These are phyloP conservation scores for Sapria himalayana DNA, from an alignment of 345 rosid genomes.

Conservation along the genomic window DNA sequence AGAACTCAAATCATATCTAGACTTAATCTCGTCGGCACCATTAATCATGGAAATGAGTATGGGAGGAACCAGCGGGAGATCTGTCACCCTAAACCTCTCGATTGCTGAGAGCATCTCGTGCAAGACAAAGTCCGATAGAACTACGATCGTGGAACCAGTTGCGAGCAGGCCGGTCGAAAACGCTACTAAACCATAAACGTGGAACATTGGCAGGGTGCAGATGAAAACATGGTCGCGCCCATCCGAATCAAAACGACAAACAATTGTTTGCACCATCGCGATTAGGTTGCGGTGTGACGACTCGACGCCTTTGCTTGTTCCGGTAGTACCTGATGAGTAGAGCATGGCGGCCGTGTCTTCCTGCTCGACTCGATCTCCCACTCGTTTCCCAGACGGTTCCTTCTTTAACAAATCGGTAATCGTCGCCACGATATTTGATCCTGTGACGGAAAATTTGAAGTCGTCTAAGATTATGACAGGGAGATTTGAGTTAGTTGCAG, in stretches of 20 bases:
- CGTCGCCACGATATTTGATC: slow-evolving; percentile 18
- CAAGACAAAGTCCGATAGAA: slow-evolving; percentile 57
- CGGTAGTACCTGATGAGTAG: slow-evolving; percentile 88
- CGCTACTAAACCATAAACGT: slow-evolving; percentile 51
- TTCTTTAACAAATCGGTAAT: slow-evolving; percentile 30
- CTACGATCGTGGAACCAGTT: slow-evolving; percentile 39
- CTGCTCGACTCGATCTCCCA: slow-evolving; percentile 37
- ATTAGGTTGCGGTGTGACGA: slow-evolving; percentile 53
- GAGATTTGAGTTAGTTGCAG: slow-evolving; percentile 15
- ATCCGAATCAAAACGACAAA: slow-evolving; percentile 13
- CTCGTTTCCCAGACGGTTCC: slow-evolving; percentile 15
- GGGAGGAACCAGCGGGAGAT: slow-evolving; percentile 48
- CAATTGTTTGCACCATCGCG: slow-evolving; percentile 29
- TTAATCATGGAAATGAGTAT: slow-evolving; percentile 36
- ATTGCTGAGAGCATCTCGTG: slow-evolving; percentile 45
- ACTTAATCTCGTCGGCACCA: slow-evolving; percentile 24
- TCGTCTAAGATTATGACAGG: slow-evolving; percentile 44
- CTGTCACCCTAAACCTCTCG: slow-evolving; percentile 27
- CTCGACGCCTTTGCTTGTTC: slow-evolving; percentile 71
- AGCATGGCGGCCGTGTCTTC: slow-evolving; percentile 69
- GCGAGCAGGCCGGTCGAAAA: slow-evolving; percentile 50
- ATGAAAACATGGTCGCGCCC: slow-evolving; percentile 27
- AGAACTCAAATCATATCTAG: slow-evolving; percentile 43
- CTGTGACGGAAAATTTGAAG: not conserved
- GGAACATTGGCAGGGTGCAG: slow-evolving; percentile 89